A percentile compares a stretch with the other conserved stretches of the same genome.
Evolutionary conservation across 805 yeast genomes (phyloP).

Genomic region (Metschnikowia corniflorae): DNA sequence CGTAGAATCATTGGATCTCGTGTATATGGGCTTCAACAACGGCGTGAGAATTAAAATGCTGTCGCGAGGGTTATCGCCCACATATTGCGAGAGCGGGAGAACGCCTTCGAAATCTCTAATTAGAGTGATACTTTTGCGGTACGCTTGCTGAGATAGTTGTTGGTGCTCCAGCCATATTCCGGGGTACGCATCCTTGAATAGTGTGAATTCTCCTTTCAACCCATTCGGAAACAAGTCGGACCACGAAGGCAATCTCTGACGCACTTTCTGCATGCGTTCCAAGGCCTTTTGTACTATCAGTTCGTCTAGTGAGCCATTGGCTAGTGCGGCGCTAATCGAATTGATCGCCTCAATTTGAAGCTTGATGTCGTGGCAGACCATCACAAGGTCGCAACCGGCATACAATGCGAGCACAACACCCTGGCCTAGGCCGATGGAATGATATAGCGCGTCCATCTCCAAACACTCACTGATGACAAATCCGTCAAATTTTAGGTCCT

Average conservation of each 20-base stretch:
- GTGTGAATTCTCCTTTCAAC: conserved; percentile 19
- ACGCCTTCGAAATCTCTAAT: conserved; percentile 51
- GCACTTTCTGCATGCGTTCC: conserved; percentile 42
- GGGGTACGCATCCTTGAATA: conserved; percentile 28
- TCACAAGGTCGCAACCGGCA: conserved; percentile 62
- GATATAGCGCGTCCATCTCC: conserved; percentile 60
- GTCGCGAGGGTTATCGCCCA: conserved; percentile 24
- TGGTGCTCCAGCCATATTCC: conserved; percentile 42
- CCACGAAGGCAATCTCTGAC: conserved; percentile 44
- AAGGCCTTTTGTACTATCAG: conserved; percentile 39
- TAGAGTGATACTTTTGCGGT: conserved; percentile 49
- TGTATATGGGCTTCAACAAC: conserved; percentile 35
- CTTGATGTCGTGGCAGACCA: conserved; percentile 55
- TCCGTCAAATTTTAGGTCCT: conserved; percentile 52
- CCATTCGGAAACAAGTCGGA: conserved; percentile 37
- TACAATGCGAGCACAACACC: conserved; percentile 59
- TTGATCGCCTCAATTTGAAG: conserved; percentile 56
- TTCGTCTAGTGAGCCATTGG: conserved; percentile 42
- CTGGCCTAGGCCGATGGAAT: conserved; percentile 63
- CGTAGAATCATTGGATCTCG: conserved; percentile 11
- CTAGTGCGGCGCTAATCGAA: conserved; percentile 35
- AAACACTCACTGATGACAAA: conserved; percentile 58
- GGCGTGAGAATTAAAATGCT: conserved; percentile 38
- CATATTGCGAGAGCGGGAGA: conserved; percentile 45
- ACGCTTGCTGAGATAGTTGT: conserved; percentile 42